phyloP scores from a whole-genome alignment of 2,329 filamentous ascomycete species.

The Fusarium camptoceras region DNA sequence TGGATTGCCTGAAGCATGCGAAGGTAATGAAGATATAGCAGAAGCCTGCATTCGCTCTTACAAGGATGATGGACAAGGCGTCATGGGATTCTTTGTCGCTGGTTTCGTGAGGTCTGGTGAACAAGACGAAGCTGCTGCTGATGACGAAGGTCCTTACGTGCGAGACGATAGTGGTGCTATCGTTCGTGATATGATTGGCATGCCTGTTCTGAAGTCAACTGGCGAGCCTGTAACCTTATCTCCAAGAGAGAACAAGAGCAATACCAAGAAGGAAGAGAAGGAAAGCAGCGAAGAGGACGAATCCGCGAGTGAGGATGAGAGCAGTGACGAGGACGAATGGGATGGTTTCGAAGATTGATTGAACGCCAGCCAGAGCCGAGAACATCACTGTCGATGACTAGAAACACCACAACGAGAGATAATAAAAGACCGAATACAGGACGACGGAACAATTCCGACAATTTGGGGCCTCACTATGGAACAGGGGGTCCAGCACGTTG shows the following conservation, averaged over 20 bases:
- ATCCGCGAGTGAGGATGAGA: constrained; percentile 19
- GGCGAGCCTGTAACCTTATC: constrained; percentile 48
- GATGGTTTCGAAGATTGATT: constrained; percentile 44
- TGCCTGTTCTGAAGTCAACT: constrained; percentile 54
- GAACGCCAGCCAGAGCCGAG: constrained; percentile 3
- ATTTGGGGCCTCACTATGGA: not conserved
- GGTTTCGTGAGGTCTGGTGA: constrained; percentile 71
- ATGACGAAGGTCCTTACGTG: constrained; percentile 62
- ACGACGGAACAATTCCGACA: not conserved
- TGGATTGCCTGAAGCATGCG: constrained; percentile 64
- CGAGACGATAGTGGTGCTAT: constrained; percentile 67
- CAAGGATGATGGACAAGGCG: constrained; percentile 82
- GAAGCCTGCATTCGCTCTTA: constrained; percentile 85
- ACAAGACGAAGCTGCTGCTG: constrained; percentile 31
- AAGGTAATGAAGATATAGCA: constrained; percentile 65
- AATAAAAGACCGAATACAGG: not conserved
- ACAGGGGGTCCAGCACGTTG: not conserved
- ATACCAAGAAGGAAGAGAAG: constrained; percentile 32
- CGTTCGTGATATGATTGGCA: constrained; percentile 55
- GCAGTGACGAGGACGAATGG: constrained; percentile 43
- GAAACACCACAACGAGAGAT: not conserved
- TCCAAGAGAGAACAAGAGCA: constrained; percentile 39
- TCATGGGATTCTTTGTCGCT: constrained; percentile 97
- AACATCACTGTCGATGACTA: not conserved
- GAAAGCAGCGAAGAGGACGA: constrained; percentile 18